A percentile compares a stretch with the other conserved stretches of the same genome.
These are phyloP conservation scores for Chalaropsis ovoidea DNA, from an alignment of 2,329 filamentous ascomycete species.

Conservation along the genomic window DNA sequence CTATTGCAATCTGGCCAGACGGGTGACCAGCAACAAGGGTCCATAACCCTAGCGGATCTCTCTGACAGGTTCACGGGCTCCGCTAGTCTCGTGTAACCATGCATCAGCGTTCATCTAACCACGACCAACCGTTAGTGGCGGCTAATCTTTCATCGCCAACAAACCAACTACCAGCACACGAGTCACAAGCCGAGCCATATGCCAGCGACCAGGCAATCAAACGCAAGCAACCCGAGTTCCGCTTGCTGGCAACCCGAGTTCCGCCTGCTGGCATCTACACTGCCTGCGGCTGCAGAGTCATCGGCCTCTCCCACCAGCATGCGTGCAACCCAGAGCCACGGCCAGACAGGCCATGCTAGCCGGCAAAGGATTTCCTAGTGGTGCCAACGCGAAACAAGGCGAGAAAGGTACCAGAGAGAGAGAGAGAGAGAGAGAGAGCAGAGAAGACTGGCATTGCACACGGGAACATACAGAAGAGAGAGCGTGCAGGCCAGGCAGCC, in stretches of 20 bases:
- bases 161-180: not conserved
- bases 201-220: not conserved
- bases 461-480: not conserved
- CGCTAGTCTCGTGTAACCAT: not conserved
- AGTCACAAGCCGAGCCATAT: not conserved
- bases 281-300: not conserved
- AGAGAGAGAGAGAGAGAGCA: not conserved
- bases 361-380: not conserved
- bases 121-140: not conserved
- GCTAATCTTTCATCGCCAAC: not conserved
- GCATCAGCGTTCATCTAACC: too few relatives aligned
- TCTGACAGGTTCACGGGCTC: not conserved
- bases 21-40: not conserved
- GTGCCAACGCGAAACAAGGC: not conserved
- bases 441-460: not conserved
- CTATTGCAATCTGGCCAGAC: constrained; percentile 16
- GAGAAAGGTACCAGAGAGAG: not conserved
- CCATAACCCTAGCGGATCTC: not conserved
- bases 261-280: not conserved
- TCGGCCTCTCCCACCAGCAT: not conserved
- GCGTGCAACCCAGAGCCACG: not conserved
- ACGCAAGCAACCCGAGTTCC: not conserved
- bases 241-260: not conserved
- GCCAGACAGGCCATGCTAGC: not conserved
- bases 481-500: not conserved